A percentile compares a stretch with the other conserved stretches of the same genome.
phyloP scores from a whole-genome alignment of 2,329 filamentous ascomycete species.

The Cadophora malorum region DNA sequence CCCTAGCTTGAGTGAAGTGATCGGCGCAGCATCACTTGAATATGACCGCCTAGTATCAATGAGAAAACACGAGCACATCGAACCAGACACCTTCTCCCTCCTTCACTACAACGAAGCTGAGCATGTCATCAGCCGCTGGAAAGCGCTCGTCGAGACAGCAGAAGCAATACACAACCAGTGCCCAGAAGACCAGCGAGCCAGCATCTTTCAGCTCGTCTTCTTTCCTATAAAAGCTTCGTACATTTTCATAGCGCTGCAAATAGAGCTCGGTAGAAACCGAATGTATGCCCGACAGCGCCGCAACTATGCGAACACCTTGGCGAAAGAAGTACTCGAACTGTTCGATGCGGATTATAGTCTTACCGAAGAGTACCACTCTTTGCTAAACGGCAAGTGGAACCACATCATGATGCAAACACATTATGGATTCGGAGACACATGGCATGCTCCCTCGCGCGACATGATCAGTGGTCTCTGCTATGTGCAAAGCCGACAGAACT shows the following conservation, averaged over 20 bases:
- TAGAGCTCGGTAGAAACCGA: slow-evolving; percentile 56
- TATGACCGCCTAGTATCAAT: slow-evolving; percentile 60
- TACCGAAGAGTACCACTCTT: slow-evolving; percentile 58
- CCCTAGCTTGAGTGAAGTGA: slow-evolving; percentile 51
- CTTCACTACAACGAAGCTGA: slow-evolving; percentile 69
- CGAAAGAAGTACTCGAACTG: slow-evolving; percentile 56
- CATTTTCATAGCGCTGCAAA: slow-evolving; percentile 58
- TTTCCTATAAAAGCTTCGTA: slow-evolving; percentile 63
- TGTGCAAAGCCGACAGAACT: slow-evolving; percentile 60
- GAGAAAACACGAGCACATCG: slow-evolving; percentile 66
- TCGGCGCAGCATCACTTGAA: slow-evolving; percentile 56
- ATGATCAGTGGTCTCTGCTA: slow-evolving; percentile 65
- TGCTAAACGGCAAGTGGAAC: slow-evolving; percentile 65
- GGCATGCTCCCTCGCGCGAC: slow-evolving; percentile 76
- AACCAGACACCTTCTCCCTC: slow-evolving; percentile 62
- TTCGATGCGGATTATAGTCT: slow-evolving; percentile 62
- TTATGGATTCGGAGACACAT: slow-evolving; percentile 57
- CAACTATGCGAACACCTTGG: slow-evolving; percentile 60
- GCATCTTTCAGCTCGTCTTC: slow-evolving; percentile 67
- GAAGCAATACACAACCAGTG: slow-evolving; percentile 60
- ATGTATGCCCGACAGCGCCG: slow-evolving; percentile 61
- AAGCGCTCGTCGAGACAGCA: slow-evolving; percentile 56
- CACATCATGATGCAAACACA: slow-evolving; percentile 65
- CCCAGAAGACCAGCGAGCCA: slow-evolving; percentile 53
- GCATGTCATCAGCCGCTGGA: slow-evolving; percentile 59